Evolutionary conservation across 2,329 filamentous ascomycete species (phyloP).

Genomic region (Taxawa tesnikishii): DNA sequence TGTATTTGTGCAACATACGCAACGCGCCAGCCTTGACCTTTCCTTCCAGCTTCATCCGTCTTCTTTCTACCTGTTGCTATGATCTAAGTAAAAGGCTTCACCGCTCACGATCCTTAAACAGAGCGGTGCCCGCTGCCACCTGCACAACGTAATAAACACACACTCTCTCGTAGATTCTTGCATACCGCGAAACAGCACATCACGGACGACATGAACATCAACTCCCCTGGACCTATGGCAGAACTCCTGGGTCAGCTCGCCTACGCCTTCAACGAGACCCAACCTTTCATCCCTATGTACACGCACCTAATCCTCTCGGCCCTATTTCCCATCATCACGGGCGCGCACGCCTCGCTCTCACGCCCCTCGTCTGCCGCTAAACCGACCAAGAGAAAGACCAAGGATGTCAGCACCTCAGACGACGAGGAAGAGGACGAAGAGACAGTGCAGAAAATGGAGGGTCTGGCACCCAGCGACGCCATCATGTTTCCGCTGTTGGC

Average conservation of each 20-base stretch:
- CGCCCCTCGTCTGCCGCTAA: slow-evolving; percentile 68
- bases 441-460: slow-evolving; percentile 48
- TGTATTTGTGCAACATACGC: too few species aligned
- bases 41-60: too few species aligned
- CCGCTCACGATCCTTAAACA: too few species aligned
- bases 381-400: slow-evolving; percentile 22
- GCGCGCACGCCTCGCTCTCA: slow-evolving; percentile 72
- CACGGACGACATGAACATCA: slow-evolving; percentile 1
- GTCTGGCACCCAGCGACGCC: slow-evolving; percentile 64
- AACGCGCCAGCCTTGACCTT: too few species aligned
- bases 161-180: too few species aligned
- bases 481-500: slow-evolving; percentile 75
- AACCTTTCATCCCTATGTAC: slow-evolving; percentile 38
- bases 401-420: slow-evolving; percentile 29
- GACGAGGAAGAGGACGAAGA: slow-evolving; percentile 45
- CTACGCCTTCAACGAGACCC: slow-evolving; percentile 6
- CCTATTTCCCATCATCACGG: slow-evolving; percentile 71
- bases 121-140: too few species aligned
- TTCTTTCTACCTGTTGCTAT: too few species aligned
- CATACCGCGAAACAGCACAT: too few species aligned
- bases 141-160: too few species aligned
- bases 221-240: slow-evolving; percentile 6
- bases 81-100: too few species aligned
- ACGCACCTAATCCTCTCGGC: slow-evolving; percentile 55
- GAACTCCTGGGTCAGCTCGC: slow-evolving; percentile 6